These are phyloP conservation scores for Malassezia vespertilionis DNA, from an alignment of 1,284 basidiomycete genomes.

Conservation along the genomic window DNA sequence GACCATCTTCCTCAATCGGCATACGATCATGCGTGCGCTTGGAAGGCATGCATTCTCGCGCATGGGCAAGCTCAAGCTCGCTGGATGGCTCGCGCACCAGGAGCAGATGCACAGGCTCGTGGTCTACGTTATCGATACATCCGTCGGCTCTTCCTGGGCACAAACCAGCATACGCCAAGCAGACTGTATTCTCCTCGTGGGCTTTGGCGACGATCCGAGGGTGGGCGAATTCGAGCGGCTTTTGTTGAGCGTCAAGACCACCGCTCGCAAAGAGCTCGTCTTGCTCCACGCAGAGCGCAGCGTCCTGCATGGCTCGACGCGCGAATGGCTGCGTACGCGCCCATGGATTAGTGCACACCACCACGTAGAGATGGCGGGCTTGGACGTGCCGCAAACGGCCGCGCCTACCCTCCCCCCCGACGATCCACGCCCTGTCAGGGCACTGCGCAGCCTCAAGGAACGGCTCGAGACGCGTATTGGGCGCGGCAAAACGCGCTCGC, in stretches of 20 bases:
- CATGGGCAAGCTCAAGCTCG: constrained; percentile 47
- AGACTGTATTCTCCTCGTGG: constrained; percentile 88
- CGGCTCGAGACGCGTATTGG: constrained; percentile 78
- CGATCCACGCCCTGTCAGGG: constrained; percentile 77
- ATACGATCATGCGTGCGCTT: constrained; percentile 42
- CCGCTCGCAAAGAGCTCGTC: constrained; percentile 89
- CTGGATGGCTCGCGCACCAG: constrained; percentile 44
- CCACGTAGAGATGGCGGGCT: constrained; percentile 69
- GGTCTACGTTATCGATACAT: constrained; percentile 44
- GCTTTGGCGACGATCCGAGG: constrained; percentile 65
- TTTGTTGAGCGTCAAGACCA: constrained; percentile 78
- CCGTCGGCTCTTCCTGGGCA: constrained; percentile 43
- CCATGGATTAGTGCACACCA: constrained; percentile 89
- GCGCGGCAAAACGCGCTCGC: constrained; percentile 52
- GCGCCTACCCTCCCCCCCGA: constrained; percentile 13
- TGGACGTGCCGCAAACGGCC: constrained; percentile 45
- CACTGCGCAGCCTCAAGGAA: constrained; percentile 65
- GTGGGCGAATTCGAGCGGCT: constrained; percentile 87
- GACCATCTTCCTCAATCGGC: constrained; percentile 40
- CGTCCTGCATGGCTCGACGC: constrained; percentile 79
- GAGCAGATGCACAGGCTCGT: constrained; percentile 44
- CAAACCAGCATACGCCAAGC: constrained; percentile 55
- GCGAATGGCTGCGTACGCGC: constrained; percentile 91
- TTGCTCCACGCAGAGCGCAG: constrained; percentile 82
- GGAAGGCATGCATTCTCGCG: constrained; percentile 43